Base-by-base conservation (phyloP, 257 asterid genomes). In the Primulina huaijiensis region DNA sequence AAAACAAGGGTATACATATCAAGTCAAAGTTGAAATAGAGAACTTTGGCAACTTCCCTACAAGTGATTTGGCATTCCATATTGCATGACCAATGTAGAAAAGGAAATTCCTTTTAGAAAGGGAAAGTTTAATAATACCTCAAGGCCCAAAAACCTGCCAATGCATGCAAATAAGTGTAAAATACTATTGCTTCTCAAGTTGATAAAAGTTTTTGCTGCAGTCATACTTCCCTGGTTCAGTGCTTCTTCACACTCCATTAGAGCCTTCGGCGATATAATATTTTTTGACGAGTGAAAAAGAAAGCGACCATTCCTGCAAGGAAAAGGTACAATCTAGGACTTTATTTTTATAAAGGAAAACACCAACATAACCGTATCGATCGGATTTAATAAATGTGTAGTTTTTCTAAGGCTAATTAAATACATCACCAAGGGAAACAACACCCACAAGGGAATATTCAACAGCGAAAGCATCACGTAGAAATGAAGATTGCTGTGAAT, bases 111-210 rank as follows among this genome's bases (percentile, higher is more conserved):
- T 43, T 16, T 46, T 14, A 4, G 5, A 46, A 11, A 46, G 12
- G 56, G 20, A 75, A 72, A 69, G 62, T 25, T 16, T 30, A 56
- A 67, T 62, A 69, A 75, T 84, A 94, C 99, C 99, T 94, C 95
- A 72, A 89, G 96, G 58, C 99, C 98, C 80, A 94, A 82, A 86
- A 88, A 89, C 80, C 95, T 88, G 73, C 94, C 98, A 68, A 87
- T 87, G 86, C 93, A 81, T 30, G 99, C 97, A 83, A 91, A 91
- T 77, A 94, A 81, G 80, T 89, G 95, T 72, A 92, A 81, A 80
- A 94, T 82, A 69, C 97, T 87, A 80, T 78, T 86, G 76, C 82
- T 85, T 84, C 99, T 80, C 90, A 94, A 80, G 82, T 79, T 89
- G 60, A 81, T 85, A 77, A 94, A 91, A 61, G 90, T 90, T 63